phyloP scores from a whole-genome alignment of 1,284 basidiomycete genomes.

The Austroboletus niveus region DNA sequence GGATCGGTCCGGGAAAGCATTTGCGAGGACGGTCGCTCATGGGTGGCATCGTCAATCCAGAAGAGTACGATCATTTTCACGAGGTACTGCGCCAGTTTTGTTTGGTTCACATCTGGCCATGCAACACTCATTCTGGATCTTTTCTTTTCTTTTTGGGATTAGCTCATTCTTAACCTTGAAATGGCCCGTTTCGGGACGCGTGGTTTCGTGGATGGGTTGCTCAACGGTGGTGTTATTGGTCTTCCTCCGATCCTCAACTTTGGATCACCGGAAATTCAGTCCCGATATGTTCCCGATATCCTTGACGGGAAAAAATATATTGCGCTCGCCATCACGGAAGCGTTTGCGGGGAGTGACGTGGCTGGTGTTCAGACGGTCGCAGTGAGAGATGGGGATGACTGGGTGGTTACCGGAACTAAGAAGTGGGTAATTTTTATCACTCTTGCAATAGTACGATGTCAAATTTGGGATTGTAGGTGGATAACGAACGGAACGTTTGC shows the following conservation, averaged over 20 bases:
- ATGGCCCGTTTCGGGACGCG: conserved; percentile 79
- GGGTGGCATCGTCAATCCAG: conserved; percentile 82
- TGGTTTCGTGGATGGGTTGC: conserved; percentile 80
- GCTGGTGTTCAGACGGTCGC: conserved; percentile 83
- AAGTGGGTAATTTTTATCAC: conserved; percentile 43
- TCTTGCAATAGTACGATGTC: neutral
- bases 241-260: conserved; percentile 88
- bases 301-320: conserved; percentile 82
- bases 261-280: conserved; percentile 71
- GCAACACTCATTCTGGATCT: conserved; percentile 1
- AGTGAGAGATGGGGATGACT: conserved; percentile 76
- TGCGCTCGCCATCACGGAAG: conserved; percentile 73
- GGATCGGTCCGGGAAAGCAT: conserved; percentile 87
- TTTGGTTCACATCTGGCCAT: neutral
- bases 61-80: conserved; percentile 85
- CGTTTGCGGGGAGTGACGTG: conserved; percentile 94
- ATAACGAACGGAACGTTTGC: conserved; percentile 89
- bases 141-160: conserved; percentile 7
- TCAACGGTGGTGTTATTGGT: conserved; percentile 82
- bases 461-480: conserved; percentile 54
- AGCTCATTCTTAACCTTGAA: conserved; percentile 87
- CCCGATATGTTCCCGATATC: conserved; percentile 68
- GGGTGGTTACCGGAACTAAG: conserved; percentile 89
- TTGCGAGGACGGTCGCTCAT: conserved; percentile 84
- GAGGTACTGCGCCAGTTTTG: conserved; percentile 44